Percentiles rank a stretch among this genome's conserved stretches.
These are phyloP conservation scores for Sungouiella blattae DNA, from an alignment of 805 yeast genomes.

Conservation along the genomic window DNA sequence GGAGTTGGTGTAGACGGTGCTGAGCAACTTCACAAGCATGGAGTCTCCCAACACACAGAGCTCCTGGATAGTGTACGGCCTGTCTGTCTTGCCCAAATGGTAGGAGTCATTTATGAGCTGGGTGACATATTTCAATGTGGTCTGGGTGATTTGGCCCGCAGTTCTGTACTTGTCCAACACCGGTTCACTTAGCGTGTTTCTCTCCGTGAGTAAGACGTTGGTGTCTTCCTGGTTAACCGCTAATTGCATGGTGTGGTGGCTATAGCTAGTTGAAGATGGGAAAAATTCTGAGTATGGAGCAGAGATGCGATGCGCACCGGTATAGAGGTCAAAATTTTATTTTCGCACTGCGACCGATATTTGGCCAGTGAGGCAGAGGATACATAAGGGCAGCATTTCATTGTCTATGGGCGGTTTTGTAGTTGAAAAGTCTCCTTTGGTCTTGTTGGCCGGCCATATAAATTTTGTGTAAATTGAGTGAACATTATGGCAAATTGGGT, in stretches of 20 bases:
- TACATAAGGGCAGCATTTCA: too few relatives aligned
- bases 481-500: too few relatives aligned
- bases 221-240: conserved; percentile 75
- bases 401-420: too few relatives aligned
- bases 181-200: conserved; percentile 58
- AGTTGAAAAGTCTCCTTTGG: too few relatives aligned
- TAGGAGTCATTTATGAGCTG: conserved; percentile 70
- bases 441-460: too few relatives aligned
- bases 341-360: too few relatives aligned
- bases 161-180: conserved; percentile 79
- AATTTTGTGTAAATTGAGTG: too few relatives aligned
- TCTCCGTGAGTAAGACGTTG: conserved; percentile 65
- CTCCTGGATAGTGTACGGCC: conserved; percentile 56
- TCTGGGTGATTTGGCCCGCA: conserved; percentile 87
- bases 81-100: conserved; percentile 50
- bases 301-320: neutral
- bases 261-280: too few relatives aligned
- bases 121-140: conserved; percentile 65
- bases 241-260: conserved; percentile 61
- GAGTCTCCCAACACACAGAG: conserved; percentile 82
- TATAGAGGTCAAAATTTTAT: too few relatives aligned
- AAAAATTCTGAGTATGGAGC: neutral
- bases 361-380: too few relatives aligned
- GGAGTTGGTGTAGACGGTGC: conserved; percentile 54
- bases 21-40: conserved; percentile 58